Conservation (phyloP, 2,329 filamentous ascomycete species). For the Penicillium sp. region DNA sequence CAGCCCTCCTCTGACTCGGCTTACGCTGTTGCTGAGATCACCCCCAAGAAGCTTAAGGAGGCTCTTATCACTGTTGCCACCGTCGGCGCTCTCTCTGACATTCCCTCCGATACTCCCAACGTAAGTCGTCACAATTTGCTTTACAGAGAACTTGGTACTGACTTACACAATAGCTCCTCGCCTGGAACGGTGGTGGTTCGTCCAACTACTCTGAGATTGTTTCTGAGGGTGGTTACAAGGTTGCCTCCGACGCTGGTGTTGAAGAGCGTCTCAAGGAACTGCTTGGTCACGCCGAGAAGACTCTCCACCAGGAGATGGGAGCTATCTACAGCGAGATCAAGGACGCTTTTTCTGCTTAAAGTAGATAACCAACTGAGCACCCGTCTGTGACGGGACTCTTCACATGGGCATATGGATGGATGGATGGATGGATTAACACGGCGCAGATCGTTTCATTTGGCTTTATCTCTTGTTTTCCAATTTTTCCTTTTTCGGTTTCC, state of each 20-base stretch:
- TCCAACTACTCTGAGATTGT: slow-evolving; percentile 88
- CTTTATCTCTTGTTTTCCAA: background rate
- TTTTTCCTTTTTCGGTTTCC: slow-evolving; percentile 3
- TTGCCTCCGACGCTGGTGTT: slow-evolving; percentile 33
- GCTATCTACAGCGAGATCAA: slow-evolving; percentile 47
- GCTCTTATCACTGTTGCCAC: slow-evolving; percentile 83
- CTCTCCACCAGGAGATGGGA: slow-evolving; percentile 47
- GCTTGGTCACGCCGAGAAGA: slow-evolving; percentile 50
- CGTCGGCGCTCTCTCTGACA: slow-evolving; percentile 71
- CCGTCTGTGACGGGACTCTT: slow-evolving; percentile 21
- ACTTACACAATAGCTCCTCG: slow-evolving; percentile 62
- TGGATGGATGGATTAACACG: slow-evolving; percentile 29
- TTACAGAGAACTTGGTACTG: slow-evolving; percentile 16
- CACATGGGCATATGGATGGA: slow-evolving; percentile 25
- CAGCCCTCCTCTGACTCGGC: slow-evolving; percentile 88
- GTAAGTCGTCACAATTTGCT: slow-evolving; percentile 40
- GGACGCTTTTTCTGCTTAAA: slow-evolving; percentile 44
- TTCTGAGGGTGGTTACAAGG: slow-evolving; percentile 68
- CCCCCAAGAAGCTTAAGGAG: slow-evolving; percentile 90
- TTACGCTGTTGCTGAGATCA: slow-evolving; percentile 85
- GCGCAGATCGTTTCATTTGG: slow-evolving; percentile 28
- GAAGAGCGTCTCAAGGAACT: slow-evolving; percentile 42
- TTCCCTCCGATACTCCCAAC: slow-evolving; percentile 86
- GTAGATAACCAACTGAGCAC: slow-evolving; percentile 33
- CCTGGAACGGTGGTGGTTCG: slow-evolving; percentile 97